Evolutionary conservation across 768 basidiomycete species (phyloP).

Genomic region (Candolleomyces eurysporus): DNA sequence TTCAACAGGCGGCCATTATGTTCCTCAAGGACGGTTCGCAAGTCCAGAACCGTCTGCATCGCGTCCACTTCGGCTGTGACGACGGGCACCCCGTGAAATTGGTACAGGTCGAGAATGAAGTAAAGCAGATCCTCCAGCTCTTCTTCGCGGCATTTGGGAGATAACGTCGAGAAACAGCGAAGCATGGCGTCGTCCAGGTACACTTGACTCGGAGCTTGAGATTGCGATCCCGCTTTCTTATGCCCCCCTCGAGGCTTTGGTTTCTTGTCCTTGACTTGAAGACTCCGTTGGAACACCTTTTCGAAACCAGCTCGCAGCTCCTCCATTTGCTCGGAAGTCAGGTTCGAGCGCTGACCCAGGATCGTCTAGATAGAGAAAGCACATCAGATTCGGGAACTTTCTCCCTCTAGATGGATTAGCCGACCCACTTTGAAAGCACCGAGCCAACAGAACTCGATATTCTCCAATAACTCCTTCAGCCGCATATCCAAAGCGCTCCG

Average conservation of each 20-base stretch:
- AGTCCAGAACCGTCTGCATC: constrained; percentile 84
- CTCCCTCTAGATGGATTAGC: background rate
- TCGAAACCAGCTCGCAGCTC: constrained; percentile 71
- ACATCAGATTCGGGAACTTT: background rate
- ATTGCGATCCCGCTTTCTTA: constrained; percentile 24
- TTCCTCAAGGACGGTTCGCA: constrained; percentile 76
- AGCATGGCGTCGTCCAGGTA: constrained; percentile 74
- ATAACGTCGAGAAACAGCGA: constrained; percentile 81
- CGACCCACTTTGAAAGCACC: constrained; percentile 89
- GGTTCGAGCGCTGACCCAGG: constrained; percentile 44
- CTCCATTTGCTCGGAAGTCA: constrained; percentile 44
- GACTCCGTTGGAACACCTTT: constrained; percentile 67
- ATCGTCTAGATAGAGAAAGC: constrained; percentile 49
- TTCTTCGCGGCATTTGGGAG: constrained; percentile 83
- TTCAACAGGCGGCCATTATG: constrained; percentile 41
- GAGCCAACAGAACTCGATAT: constrained; percentile 95
- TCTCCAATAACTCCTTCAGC: constrained; percentile 70
- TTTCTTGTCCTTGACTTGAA: constrained; percentile 64
- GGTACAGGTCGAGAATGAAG: constrained; percentile 91
- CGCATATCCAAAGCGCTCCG: constrained; percentile 74
- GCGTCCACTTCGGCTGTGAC: constrained; percentile 91
- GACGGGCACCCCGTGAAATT: constrained; percentile 87
- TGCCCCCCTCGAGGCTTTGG: constrained; percentile 31
- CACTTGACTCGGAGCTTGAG: constrained; percentile 32
- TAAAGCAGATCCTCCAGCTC: constrained; percentile 95